Base-by-base conservation (phyloP, 2,329 filamentous ascomycete genomes). In the Colletotrichum tropicicola region DNA sequence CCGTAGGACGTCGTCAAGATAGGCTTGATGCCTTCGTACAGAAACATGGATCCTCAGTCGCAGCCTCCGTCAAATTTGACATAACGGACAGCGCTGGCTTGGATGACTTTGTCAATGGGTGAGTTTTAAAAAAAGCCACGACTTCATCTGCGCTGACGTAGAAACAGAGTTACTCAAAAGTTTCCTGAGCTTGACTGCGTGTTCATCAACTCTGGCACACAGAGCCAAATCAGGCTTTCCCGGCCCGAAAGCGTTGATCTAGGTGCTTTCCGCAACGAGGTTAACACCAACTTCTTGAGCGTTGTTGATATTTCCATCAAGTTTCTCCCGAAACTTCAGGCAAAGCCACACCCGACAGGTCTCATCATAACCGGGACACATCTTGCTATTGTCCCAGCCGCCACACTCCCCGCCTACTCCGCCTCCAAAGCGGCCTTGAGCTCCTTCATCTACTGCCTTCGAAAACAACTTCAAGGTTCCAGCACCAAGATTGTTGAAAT, bases 201-300 rank as follows among this genome's bases (percentile, higher is more conserved):
- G 23, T 74, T 90, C 59, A 74, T 89, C 56, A 89, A 89, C 70
- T 82, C 86, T 0, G 87, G 86, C 7, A 78, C 85, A 23, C 86
- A 89, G 71, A 75, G 77, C 17, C 71, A 69, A 0, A 73, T 84
- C 57, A 73, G 84, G 70, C 80, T 86, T 67, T 49, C 68, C 2
- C 59, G 53, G 19, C 73, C 70, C 8, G 71, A 72, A 19, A 55
- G 55, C 15, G 63, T 80, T 21, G 71, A 75, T 3, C 55, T 79
- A 43, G 71, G 37, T 17, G 67, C 66, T 8, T 73, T 78, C 55
- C 70, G 71, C 5, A 41, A 66, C 6, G 71, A 75, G 59, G 32
- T 75, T 7, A 71, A 67, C 15, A 71, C 69, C 23, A 74, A 74
- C 45, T 73, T 74, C 53, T 70, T 70, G 8, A 68, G 72, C 12